phyloP scores from a whole-genome alignment of 192 early-diverging fungal species.

The Coemansia sp. region DNA sequence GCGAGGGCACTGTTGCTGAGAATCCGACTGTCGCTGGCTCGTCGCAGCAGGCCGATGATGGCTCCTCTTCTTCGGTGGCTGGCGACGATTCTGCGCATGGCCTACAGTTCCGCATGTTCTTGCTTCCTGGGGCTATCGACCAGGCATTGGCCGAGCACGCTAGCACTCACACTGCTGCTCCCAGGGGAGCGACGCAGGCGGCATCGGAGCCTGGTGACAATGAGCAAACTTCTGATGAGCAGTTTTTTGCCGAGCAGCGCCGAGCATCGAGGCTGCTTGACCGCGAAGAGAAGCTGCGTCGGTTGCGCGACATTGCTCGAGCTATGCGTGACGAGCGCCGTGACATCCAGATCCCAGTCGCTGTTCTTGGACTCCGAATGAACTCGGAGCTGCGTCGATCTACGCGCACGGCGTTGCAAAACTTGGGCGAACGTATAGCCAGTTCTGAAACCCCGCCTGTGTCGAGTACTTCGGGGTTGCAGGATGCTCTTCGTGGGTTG shows the following conservation, averaged over 20 bases:
- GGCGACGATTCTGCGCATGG: background rate
- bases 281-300: conserved; percentile 38
- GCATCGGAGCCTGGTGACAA: background rate
- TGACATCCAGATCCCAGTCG: conserved; percentile 28
- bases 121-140: conserved; percentile 49
- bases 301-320: conserved; percentile 40
- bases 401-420: conserved; percentile 11
- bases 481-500: conserved; percentile 2
- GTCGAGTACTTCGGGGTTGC: background rate
- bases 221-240: too few species aligned
- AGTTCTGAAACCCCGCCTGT: background rate
- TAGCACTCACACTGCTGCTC: background rate
- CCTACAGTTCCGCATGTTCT: conserved; percentile 42
- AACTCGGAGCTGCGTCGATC: conserved; percentile 28
- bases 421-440: background rate
- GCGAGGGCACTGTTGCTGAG: background rate
- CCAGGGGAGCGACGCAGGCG: background rate
- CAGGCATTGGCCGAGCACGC: conserved; percentile 33
- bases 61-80: background rate
- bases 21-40: background rate
- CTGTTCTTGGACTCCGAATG: conserved; percentile 37
- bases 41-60: background rate
- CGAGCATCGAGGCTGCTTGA: conserved; percentile 12
- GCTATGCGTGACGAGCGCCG: conserved; percentile 46
- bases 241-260: conserved; percentile 4